Percentiles rank a stretch among this genome's conserved stretches.
phyloP scores from a whole-genome alignment of 495 filamentous ascomycete genomes.

The Amniculicola lignicola region DNA sequence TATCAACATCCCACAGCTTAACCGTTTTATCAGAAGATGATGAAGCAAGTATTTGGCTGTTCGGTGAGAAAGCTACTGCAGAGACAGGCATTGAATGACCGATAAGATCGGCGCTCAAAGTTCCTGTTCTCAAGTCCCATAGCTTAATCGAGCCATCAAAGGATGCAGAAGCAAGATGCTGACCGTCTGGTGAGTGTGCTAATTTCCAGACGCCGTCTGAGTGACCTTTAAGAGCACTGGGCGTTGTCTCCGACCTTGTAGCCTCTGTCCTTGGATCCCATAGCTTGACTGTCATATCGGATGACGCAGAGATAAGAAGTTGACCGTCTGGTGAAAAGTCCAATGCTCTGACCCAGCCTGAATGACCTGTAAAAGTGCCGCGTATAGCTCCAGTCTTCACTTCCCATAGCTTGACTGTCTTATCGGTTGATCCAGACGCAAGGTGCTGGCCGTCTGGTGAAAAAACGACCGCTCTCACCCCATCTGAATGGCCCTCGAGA shows the following conservation, averaged over 20 bases:
- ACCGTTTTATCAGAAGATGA: background rate
- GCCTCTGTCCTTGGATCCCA: no score
- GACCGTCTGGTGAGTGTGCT: background rate
- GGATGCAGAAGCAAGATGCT: background rate
- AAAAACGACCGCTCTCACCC: constrained; percentile 9
- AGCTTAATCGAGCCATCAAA: background rate
- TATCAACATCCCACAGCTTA: background rate
- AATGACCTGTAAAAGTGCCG: background rate
- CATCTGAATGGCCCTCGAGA: constrained; percentile 30
- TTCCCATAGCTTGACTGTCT: constrained; percentile 1
- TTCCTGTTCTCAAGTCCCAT: background rate
- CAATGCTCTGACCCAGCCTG: background rate
- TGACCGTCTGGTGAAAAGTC: background rate
- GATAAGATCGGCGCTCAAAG: background rate
- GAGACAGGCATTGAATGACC: background rate
- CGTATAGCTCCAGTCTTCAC: background rate
- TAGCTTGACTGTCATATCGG: background rate
- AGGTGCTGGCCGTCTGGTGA: background rate
- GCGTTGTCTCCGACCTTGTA: no score
- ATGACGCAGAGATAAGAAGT: background rate
- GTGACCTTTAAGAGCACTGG: no score
- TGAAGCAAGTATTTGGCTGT: background rate
- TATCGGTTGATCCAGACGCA: background rate
- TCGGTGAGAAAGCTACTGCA: background rate
- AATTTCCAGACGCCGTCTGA: no score